Conservation (phyloP, 2,329 filamentous ascomycete genomes). For the Talaromyces islandicus region DNA sequence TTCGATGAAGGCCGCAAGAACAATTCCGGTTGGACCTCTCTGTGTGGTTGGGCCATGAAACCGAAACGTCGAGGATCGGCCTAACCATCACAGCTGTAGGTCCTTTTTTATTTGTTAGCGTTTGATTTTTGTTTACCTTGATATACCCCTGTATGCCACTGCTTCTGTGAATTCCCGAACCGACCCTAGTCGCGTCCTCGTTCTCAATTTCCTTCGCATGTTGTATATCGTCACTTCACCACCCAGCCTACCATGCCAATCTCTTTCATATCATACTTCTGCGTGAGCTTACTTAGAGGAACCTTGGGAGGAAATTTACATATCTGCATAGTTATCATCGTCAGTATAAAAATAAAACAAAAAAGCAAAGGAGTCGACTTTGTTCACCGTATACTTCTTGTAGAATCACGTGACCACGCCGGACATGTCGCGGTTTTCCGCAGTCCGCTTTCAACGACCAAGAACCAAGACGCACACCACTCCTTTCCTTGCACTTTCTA, state of each 20-base stretch:
- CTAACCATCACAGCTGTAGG: background rate
- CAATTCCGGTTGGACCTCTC: slow-evolving; percentile 53
- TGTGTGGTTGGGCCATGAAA: slow-evolving; percentile 57
- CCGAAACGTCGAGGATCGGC: slow-evolving; percentile 21
- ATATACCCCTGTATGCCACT: slow-evolving; percentile 5
- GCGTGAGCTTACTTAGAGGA: background rate
- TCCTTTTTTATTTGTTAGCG: background rate
- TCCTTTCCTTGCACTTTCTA: background rate
- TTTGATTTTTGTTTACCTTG: background rate
- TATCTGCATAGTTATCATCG: background rate
- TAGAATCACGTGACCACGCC: background rate
- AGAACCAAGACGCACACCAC: background rate
- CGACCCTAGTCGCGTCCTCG: background rate
- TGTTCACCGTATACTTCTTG: background rate
- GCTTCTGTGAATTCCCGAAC: background rate
- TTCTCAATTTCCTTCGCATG: background rate
- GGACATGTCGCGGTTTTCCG: background rate
- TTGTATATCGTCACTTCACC: background rate
- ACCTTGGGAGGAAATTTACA: background rate
- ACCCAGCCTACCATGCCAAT: background rate
- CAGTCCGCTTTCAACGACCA: background rate
- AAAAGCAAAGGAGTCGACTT: background rate
- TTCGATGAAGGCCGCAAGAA: slow-evolving; percentile 56
- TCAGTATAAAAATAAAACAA: background rate
- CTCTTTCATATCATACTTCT: background rate